These are phyloP conservation scores for Amanita fuliginea DNA, from an alignment of 768 basidiomycete genomes.

Conservation along the genomic window DNA sequence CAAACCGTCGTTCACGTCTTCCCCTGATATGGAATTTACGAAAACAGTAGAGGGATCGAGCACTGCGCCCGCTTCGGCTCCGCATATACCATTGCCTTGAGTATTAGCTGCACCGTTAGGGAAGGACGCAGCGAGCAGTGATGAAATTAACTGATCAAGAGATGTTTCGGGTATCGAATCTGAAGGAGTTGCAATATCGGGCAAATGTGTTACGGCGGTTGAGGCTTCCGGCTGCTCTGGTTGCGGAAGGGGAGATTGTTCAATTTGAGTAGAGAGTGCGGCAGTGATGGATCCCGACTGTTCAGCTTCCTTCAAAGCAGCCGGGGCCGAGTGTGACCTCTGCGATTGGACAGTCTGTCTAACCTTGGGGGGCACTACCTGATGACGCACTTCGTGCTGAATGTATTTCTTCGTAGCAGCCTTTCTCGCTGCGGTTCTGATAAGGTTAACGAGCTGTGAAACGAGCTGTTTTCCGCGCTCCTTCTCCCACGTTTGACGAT, in stretches of 20 bases:
- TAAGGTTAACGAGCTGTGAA: slow-evolving; percentile 45
- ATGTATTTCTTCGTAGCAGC: slow-evolving; percentile 46
- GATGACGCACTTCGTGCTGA: slow-evolving; percentile 9
- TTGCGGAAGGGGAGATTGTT: neutral
- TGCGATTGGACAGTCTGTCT: neutral
- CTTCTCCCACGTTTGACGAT: slow-evolving; percentile 52
- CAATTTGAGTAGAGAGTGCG: too few species aligned
- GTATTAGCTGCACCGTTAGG: slow-evolving; percentile 2
- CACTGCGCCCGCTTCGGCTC: neutral
- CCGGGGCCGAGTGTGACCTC: neutral
- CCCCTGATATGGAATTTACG: neutral
- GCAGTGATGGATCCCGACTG: slow-evolving; percentile 1
- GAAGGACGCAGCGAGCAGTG: slow-evolving; percentile 22
- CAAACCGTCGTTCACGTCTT: slow-evolving; percentile 2
- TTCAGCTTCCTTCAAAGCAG: neutral
- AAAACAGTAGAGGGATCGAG: neutral
- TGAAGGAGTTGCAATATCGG: slow-evolving; percentile 1
- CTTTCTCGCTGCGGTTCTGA: slow-evolving; percentile 50
- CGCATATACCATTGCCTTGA: neutral
- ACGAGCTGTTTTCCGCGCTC: slow-evolving; percentile 54
- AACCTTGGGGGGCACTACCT: neutral
- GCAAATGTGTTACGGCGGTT: neutral
- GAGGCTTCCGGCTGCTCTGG: neutral
- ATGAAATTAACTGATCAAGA: slow-evolving; percentile 29
- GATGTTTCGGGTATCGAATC: slow-evolving; percentile 15